Evolutionary conservation across 2,329 filamentous ascomycete species (phyloP).

Genomic region (Colletotrichum shisoi): DNA sequence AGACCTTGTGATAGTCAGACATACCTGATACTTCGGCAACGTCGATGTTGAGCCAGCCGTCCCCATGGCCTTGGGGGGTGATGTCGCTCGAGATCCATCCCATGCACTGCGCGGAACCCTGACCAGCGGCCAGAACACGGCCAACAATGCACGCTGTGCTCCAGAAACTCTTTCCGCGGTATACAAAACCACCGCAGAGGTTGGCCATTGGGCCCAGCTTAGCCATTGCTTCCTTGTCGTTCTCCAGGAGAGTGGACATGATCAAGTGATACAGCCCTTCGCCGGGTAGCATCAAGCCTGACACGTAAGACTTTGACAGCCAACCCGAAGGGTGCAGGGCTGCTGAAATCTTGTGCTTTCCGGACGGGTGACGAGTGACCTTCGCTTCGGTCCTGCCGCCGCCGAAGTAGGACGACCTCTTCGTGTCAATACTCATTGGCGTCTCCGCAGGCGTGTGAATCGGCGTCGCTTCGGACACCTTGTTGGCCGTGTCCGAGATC

Average conservation of each 20-base stretch:
- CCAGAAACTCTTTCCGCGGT: constrained; percentile 72
- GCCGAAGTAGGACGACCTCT: constrained; percentile 59
- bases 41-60: constrained; percentile 68
- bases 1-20: constrained; percentile 36
- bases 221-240: constrained; percentile 66
- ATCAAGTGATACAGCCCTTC: constrained; percentile 69
- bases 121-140: constrained; percentile 68
- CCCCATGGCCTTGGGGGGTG: constrained; percentile 58
- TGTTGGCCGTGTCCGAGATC: constrained; percentile 58
- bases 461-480: constrained; percentile 53
- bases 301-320: constrained; percentile 73
- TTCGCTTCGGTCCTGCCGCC: constrained; percentile 41
- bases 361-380: constrained; percentile 46
- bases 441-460: constrained; percentile 52
- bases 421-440: constrained; percentile 48
- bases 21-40: constrained; percentile 62
- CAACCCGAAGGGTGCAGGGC: constrained; percentile 68
- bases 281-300: constrained; percentile 70
- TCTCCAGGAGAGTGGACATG: constrained; percentile 72
- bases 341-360: constrained; percentile 64
- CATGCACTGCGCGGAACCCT: constrained; percentile 70
- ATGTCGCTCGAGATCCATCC: constrained; percentile 72
- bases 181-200: constrained; percentile 70
- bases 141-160: constrained; percentile 72
- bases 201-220: constrained; percentile 68